Evolutionary conservation across 225 moss, liverwort and hornwort species (phyloP), one percentile per base, ranked within the genome.

Genomic region (Polytrichum commune): DNA sequence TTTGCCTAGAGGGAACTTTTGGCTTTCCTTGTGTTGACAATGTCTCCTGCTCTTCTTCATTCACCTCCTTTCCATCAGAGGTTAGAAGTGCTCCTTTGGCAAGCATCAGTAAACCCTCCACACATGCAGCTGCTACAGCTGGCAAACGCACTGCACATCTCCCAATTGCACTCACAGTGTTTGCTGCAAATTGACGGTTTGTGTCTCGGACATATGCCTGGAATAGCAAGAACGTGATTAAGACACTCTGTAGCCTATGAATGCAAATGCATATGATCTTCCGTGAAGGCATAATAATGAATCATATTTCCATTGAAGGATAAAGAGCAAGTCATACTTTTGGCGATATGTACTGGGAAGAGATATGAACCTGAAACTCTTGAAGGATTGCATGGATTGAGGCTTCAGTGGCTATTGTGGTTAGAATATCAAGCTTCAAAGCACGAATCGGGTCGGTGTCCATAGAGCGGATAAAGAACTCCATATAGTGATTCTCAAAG

Each of bases 161-260:
- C 60, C 94, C 94, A 78, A 97, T 97, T 60, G 97, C 97, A 76
- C 92, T 89, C 68, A 97, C 97, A 58, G 92, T 90, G 76, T 92
- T 88, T 78, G 94, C 94, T 33, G 94, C 94, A 83, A 97, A 94
- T 54, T 94, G 88, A 64, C 91, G 93, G 72, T 94, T 92, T 71
- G 83, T 75, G 73, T 92, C 90, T 74, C 92, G 90, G 61, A 97
- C 85, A 75, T 97, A 97, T 60, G 88, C 92, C 97, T 97, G 81
- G 22, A 89, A 79, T 16, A 54, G 23, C 23, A 27, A 58, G 46
- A 46, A 46, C 16, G 16, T 46, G 13, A 46, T 13, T 46, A 10
- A 46, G 13, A 46, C 13, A 16, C 46, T 46, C 16, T 13, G 13
- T 13, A 46, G 13, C 35, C 46, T 46, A 46, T 4, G 16, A 46